phyloP scores from a whole-genome alignment of 495 filamentous ascomycete genomes.

The Jackrogersella minutella region DNA sequence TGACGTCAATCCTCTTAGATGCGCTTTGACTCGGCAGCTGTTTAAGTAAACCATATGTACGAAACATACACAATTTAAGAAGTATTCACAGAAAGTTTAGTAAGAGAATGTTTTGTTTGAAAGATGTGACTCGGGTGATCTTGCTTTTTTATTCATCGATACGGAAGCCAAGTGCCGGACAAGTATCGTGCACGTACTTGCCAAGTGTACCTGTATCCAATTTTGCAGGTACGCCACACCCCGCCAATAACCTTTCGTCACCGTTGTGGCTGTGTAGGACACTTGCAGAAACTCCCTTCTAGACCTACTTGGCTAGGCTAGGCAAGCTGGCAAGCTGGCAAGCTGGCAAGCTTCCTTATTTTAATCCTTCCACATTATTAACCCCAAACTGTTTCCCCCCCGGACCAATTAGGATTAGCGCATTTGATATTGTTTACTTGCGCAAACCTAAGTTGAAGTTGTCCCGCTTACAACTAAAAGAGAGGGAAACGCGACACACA shows the following conservation, averaged over 20 bases:
- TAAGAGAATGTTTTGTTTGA: neutral
- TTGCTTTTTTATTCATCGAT: no score
- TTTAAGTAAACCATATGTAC: neutral
- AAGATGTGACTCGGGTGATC: neutral
- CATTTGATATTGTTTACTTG: slow-evolving; percentile 43
- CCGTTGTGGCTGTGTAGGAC: slow-evolving; percentile 5
- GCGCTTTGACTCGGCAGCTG: neutral
- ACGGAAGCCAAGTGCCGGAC: neutral
- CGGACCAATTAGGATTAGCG: slow-evolving; percentile 31
- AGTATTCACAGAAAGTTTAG: neutral
- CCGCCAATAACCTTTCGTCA: neutral
- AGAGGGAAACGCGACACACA: slow-evolving; percentile 28
- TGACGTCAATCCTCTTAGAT: slow-evolving; percentile 26
- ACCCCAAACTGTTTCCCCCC: no score
- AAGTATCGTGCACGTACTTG: slow-evolving; percentile 16
- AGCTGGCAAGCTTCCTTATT: no score
- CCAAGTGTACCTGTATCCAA: slow-evolving; percentile 16
- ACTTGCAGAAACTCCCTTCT: no score
- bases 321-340: no score
- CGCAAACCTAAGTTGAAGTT: slow-evolving; percentile 11
- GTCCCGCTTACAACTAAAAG: slow-evolving; percentile 1
- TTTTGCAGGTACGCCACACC: slow-evolving; percentile 2
- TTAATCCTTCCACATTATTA: no score
- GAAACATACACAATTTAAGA: neutral
- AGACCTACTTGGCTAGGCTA: no score